Percentiles rank a stretch among this genome's conserved stretches.
Evolutionary conservation across 306 rosid species (phyloP).

Genomic region (Quercus mongolica): DNA sequence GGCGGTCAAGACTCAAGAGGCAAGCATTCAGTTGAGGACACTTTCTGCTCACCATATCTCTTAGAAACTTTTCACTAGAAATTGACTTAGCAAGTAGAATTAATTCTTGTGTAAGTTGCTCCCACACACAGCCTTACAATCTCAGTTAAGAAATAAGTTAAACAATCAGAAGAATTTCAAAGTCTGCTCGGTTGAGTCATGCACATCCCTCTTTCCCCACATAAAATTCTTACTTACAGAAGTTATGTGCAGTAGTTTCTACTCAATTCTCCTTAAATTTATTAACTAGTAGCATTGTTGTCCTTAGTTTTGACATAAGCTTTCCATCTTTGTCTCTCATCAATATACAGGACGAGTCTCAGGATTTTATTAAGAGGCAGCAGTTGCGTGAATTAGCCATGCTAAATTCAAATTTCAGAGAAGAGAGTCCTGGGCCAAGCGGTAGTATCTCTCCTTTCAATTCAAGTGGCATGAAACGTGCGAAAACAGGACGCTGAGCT

Average conservation of each 20-base stretch:
- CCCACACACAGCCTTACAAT: too few relatives aligned
- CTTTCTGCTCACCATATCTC: not conserved
- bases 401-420: slow-evolving; percentile 87
- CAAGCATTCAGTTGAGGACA: not conserved
- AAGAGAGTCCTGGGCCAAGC: slow-evolving; percentile 90
- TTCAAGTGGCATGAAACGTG: slow-evolving; percentile 94
- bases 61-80: slow-evolving; percentile 2
- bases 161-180: not conserved
- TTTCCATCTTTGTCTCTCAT: slow-evolving; percentile 8
- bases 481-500: slow-evolving; percentile 80
- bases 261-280: not conserved
- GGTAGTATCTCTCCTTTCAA: slow-evolving; percentile 93
- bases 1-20: slow-evolving; percentile 5
- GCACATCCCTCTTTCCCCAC: slow-evolving; percentile 5
- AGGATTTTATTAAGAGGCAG: slow-evolving; percentile 88
- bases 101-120: not conserved
- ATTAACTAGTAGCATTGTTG: not conserved
- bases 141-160: not conserved
- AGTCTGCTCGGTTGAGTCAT: slow-evolving; percentile 3
- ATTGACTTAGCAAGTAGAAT: not conserved
- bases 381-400: slow-evolving; percentile 85
- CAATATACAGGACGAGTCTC: slow-evolving; percentile 76
- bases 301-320: slow-evolving; percentile 5
- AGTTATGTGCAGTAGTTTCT: not conserved
- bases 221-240: slow-evolving; percentile 14